These are phyloP conservation scores for Agarophyton chilense DNA, from an alignment of 23 red algal genomes.

Conservation along the genomic window DNA sequence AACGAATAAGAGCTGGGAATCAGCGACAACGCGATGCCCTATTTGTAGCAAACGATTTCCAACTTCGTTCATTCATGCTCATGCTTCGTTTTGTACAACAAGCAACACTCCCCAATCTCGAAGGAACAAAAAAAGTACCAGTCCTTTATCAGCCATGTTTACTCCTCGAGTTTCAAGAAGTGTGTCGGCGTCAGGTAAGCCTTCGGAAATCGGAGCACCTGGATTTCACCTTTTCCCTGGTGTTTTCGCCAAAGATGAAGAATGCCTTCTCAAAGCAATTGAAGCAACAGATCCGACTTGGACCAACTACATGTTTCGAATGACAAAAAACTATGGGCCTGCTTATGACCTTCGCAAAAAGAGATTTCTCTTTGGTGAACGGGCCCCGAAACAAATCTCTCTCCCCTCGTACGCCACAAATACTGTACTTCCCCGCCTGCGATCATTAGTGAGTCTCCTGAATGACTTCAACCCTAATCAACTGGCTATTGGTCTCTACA, in stretches of 20 bases:
- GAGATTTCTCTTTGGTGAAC: conserved; percentile 36
- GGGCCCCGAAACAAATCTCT: conserved; percentile 9
- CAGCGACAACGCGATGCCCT: neutral
- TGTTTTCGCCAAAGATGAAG: conserved; percentile 3
- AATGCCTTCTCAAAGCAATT: conserved; percentile 8
- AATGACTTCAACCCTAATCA: conserved; percentile 49
- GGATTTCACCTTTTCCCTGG: conserved; percentile 46
- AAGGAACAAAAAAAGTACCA: neutral
- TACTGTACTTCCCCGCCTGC: conserved; percentile 47
- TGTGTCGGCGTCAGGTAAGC: neutral
- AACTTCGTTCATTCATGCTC: conserved; percentile 12
- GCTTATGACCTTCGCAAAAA: conserved; percentile 13
- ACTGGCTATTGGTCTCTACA: conserved; percentile 45
- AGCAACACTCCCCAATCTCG: neutral
- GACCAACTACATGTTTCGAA: conserved; percentile 35
- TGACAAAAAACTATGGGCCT: conserved; percentile 57
- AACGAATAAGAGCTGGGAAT: neutral
- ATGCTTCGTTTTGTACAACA: conserved; percentile 6
- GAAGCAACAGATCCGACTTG: conserved; percentile 4
- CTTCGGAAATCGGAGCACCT: conserved; percentile 21
- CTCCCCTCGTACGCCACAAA: conserved; percentile 50
- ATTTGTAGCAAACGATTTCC: conserved; percentile 9
- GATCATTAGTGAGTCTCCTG: conserved; percentile 3
- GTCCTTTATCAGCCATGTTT: neutral
- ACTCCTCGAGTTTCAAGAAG: neutral